phyloP scores from a whole-genome alignment of 495 filamentous ascomycete genomes.

The Aspergillus olivimuriae region DNA sequence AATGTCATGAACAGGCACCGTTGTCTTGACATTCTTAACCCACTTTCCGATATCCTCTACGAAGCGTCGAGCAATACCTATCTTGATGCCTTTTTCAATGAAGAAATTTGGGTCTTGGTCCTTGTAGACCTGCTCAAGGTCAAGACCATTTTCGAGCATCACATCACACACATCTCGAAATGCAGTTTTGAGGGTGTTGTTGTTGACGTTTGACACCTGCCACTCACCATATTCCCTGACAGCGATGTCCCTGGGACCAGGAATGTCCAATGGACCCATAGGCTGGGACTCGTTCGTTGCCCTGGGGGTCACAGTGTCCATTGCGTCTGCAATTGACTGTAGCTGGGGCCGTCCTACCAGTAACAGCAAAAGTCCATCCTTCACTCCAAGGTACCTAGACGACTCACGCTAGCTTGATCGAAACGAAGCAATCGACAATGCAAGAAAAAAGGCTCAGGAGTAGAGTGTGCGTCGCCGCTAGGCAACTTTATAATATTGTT shows the following conservation, averaged over 20 bases:
- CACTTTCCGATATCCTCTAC: constrained; percentile 22
- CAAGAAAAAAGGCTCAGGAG: background rate
- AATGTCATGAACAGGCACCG: background rate
- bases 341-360: too few species aligned
- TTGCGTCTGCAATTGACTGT: too few species aligned
- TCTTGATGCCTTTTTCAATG: constrained; percentile 19
- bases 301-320: background rate
- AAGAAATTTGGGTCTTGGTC: constrained; percentile 25
- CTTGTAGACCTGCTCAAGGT: constrained; percentile 20
- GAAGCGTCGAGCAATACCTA: constrained; percentile 19
- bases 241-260: constrained; percentile 14
- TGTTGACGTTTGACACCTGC: constrained; percentile 14
- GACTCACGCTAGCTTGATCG: constrained; percentile 6
- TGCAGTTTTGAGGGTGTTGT: constrained; percentile 11
- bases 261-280: constrained; percentile 6
- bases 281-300: background rate
- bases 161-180: constrained; percentile 16
- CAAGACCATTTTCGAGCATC: constrained; percentile 12
- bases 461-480: background rate
- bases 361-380: too few species aligned
- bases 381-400: too few species aligned
- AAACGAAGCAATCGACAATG: background rate
- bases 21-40: constrained; percentile 13
- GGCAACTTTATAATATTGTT: background rate
- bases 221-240: constrained; percentile 20